Conservation (phyloP, 2,329 filamentous ascomycete genomes). For the Colletotrichum viniferum region DNA sequence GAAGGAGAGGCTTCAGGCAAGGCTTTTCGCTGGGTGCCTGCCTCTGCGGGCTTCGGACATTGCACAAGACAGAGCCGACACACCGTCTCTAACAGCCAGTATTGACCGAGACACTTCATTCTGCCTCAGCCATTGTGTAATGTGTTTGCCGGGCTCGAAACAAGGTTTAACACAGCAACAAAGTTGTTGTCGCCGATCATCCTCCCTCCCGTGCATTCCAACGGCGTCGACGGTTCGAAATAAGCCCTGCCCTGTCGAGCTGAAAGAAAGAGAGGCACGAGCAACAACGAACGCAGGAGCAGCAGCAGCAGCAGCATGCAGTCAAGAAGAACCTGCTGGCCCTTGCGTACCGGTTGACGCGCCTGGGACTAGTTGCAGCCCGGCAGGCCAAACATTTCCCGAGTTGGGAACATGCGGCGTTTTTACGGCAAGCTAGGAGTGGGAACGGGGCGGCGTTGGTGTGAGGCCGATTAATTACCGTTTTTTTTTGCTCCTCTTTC, state of each 20-base stretch:
- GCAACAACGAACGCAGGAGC: not conserved
- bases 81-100: not conserved
- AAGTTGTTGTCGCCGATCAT: not conserved
- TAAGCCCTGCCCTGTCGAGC: not conserved
- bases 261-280: not conserved
- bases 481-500: not conserved
- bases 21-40: not conserved
- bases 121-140: not conserved
- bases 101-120: slow-evolving; percentile 1
- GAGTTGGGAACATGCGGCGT: not conserved
- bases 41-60: not conserved
- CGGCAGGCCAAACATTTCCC: not conserved
- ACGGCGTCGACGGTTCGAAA: not conserved
- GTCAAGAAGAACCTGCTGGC: not conserved
- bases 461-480: not conserved
- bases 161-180: not conserved
- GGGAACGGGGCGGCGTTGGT: not conserved
- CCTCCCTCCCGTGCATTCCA: not conserved
- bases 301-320: not conserved
- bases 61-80: not conserved
- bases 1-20: not conserved
- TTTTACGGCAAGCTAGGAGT: not conserved
- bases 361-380: not conserved
- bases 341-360: not conserved
- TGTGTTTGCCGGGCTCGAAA: not conserved